Evolutionary conservation across 495 filamentous ascomycete species (phyloP), one percentile per base, ranked within the genome.

Genomic region (Daldinia loculata): DNA sequence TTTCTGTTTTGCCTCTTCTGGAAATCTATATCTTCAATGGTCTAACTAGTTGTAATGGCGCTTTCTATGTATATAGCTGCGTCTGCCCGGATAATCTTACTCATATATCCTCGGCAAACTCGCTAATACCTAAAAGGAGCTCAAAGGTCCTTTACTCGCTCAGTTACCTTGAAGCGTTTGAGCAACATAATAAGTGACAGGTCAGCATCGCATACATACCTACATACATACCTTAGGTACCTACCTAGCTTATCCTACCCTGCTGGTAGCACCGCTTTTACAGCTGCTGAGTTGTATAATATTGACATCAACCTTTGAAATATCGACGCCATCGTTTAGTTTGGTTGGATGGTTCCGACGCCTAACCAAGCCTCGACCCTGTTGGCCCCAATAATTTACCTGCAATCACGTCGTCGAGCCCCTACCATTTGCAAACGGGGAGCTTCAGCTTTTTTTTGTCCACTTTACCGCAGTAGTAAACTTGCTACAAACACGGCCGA

Each of bases 241-340:
- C 36, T 52, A 34, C 45, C 43, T 45, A 64, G 36, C 55, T 48
- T 67, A 50, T 24, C 56, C 63, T 62, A 66, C 57, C 53, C 53
- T 32, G 8, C 53, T 36, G 50, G 52, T 56, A 66, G 57, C 56
- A 62, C 30, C 51, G 57, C 51, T 62, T 56, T 43, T 30, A 45
- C 59, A 32, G 36, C 14, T 45, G 56, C 19, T 26, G 32, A 41
- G 32, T 34, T 61, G 38, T 61, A 61, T 65, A 68, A 68, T 53
- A 62, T 62, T 72, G 56, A 68, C 65, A 73, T 73, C 65, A 73
- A 59, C 3, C 57, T n/a, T 73, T 34, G 43, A 62, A 66, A 66
- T 73, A 61, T 66, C 66, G 57, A 69, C 70, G 56, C 66, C 70
- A 66, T 73, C 41, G 58, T 57, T 61, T 48, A 41, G 45, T 39